Evolutionary conservation across 495 filamentous ascomycete species (phyloP).

Genomic region (Hyaloscypha hepaticicola): DNA sequence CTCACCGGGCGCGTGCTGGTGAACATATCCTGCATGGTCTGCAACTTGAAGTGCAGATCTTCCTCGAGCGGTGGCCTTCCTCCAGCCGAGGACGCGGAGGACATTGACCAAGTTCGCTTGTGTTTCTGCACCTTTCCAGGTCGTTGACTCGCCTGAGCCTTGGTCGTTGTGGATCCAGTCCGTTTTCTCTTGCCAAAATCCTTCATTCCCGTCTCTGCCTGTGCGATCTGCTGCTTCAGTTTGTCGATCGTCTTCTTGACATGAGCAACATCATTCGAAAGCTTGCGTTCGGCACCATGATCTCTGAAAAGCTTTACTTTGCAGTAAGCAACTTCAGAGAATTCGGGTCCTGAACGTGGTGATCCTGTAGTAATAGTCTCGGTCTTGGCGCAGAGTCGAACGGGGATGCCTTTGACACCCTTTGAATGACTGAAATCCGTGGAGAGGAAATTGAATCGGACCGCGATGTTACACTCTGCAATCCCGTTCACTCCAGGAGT

Average conservation of each 20-base stretch:
- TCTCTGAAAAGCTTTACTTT: conserved; percentile 97
- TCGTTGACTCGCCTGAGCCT: conserved; percentile 46
- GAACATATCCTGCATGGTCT: conserved; percentile 92
- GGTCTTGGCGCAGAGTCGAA: conserved; percentile 89
- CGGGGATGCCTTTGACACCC: conserved; percentile 93
- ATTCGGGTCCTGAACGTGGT: conserved; percentile 39
- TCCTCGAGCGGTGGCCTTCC: conserved; percentile 74
- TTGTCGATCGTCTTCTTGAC: conserved; percentile 95
- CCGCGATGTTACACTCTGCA: conserved; percentile 75
- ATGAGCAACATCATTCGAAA: conserved; percentile 90
- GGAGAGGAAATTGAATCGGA: conserved; percentile 96
- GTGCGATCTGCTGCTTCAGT: conserved; percentile 83
- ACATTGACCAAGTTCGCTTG: conserved; percentile 93
- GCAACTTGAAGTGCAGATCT: conserved; percentile 82
- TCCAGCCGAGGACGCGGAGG: conserved; percentile 73
- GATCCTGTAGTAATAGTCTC: conserved; percentile 53
- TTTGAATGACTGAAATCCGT: conserved; percentile 99
- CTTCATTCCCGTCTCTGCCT: conserved; percentile 85
- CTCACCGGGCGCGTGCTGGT: conserved; percentile 85
- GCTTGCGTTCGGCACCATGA: conserved; percentile 92
- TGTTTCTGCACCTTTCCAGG: conserved; percentile 83
- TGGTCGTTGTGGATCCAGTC: conserved; percentile 51
- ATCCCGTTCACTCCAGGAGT: conserved; percentile 60
- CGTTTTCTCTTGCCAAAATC: conserved; percentile 88
- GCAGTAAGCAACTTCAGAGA: conserved; percentile 81